Conservation (phyloP, 805 yeast genomes). For the Pichia occidentalis region DNA sequence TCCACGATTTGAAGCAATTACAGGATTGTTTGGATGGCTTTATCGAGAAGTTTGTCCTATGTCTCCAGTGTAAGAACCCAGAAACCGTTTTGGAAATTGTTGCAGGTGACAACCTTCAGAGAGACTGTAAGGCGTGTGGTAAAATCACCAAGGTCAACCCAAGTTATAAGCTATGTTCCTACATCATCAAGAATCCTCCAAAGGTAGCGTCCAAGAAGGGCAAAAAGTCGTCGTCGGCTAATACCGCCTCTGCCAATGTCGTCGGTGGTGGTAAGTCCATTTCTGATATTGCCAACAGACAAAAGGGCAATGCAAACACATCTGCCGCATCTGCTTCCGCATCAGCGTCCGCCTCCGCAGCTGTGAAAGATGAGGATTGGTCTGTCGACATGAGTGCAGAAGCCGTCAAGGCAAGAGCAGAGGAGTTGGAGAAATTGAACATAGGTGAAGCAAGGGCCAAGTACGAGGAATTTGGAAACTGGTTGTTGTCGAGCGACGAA, state of each 20-base stretch:
- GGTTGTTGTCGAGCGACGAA: conserved; percentile 58
- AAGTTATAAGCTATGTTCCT: conserved; percentile 80
- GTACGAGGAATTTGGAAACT: conserved; percentile 79
- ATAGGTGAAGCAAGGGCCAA: conserved; percentile 37
- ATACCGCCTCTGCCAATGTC: conserved; percentile 79
- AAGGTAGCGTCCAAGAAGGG: conserved; percentile 51
- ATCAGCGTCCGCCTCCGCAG: conserved; percentile 37
- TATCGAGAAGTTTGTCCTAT: conserved; percentile 84
- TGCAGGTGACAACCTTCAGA: conserved; percentile 65
- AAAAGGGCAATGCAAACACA: conserved; percentile 18
- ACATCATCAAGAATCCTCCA: conserved; percentile 81
- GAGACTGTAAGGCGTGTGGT: conserved; percentile 99
- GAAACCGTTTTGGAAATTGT: conserved; percentile 87
- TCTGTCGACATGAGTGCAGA: conserved; percentile 95
- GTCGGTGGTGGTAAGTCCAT: conserved; percentile 83
- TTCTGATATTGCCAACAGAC: conserved; percentile 64
- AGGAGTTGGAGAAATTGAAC: conserved; percentile 67
- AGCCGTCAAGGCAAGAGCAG: conserved; percentile 88
- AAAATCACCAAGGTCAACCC: conserved; percentile 76
- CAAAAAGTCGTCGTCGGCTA: conserved; percentile 40
- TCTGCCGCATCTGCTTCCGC: not conserved
- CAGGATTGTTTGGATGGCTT: conserved; percentile 95
- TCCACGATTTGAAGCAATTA: conserved; percentile 80
- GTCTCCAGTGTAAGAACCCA: conserved; percentile 94
- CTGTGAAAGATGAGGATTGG: conserved; percentile 89